phyloP scores from a whole-genome alignment of 768 basidiomycete species.

The Kwoniella sp. region DNA sequence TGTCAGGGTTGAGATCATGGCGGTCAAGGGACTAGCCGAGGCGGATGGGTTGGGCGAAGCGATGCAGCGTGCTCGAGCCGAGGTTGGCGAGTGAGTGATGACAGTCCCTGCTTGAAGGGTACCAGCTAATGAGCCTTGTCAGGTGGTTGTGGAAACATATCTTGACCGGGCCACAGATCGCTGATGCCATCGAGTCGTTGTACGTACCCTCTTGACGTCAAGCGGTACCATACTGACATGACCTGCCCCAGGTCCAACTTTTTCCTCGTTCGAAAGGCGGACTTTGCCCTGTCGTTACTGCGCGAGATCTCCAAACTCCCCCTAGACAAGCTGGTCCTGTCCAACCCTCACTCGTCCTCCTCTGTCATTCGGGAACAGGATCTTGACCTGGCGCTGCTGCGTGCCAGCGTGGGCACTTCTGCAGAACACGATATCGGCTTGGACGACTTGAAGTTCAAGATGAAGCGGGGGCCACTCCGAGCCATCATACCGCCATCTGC shows the following conservation, averaged over 20 bases:
- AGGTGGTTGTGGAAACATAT: constrained; percentile 86
- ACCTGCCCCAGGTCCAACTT: constrained; percentile 65
- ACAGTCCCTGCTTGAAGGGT: not conserved
- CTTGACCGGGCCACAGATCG: constrained; percentile 73
- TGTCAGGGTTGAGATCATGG: constrained; percentile 63
- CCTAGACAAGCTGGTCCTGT: constrained; percentile 64
- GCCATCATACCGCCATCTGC: constrained; percentile 61
- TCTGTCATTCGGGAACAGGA: constrained; percentile 84
- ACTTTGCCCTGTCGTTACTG: constrained; percentile 77
- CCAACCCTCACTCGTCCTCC: constrained; percentile 58
- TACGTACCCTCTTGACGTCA: constrained; percentile 51
- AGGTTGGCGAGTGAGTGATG: constrained; percentile 64
- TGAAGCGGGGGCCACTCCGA: constrained; percentile 75
- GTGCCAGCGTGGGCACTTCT: constrained; percentile 80
- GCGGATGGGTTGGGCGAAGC: constrained; percentile 70
- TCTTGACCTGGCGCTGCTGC: constrained; percentile 75
- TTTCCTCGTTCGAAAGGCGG: constrained; percentile 81
- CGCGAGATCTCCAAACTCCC: constrained; percentile 82
- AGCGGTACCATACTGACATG: not conserved
- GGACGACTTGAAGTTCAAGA: constrained; percentile 65
- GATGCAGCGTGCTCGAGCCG: constrained; percentile 68
- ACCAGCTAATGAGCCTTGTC: not conserved
- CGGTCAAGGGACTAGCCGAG: constrained; percentile 56
- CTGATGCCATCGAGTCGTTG: constrained; percentile 79
- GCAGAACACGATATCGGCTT: constrained; percentile 82